These are phyloP conservation scores for Nicotiana tabacum DNA, from an alignment of 257 asterid species.

Conservation along the genomic window DNA sequence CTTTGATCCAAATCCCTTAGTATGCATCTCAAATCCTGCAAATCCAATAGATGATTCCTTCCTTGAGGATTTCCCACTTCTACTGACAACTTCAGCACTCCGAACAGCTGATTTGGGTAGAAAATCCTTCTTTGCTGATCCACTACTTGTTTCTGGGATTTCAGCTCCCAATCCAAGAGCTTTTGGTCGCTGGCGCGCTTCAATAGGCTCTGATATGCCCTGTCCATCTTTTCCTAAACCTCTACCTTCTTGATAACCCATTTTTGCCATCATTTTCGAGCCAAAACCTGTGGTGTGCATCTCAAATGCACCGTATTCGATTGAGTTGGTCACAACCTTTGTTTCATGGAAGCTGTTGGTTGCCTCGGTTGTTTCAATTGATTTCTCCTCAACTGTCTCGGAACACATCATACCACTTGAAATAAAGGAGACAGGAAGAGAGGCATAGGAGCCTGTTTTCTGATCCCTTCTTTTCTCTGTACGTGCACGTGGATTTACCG, in stretches of 20 bases:
- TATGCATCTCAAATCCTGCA: constrained; percentile 84
- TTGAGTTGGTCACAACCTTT: constrained; percentile 28
- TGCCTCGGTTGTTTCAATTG: constrained; percentile 27
- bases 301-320: constrained; percentile 68
- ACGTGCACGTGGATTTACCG: constrained; percentile 16
- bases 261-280: constrained; percentile 93
- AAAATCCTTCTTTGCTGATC: constrained; percentile 12
- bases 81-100: constrained; percentile 16
- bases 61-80: constrained; percentile 26
- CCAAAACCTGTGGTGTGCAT: constrained; percentile 97
- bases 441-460: constrained; percentile 56
- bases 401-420: constrained; percentile 66
- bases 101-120: constrained; percentile 17
- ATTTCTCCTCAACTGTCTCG: constrained; percentile 33
- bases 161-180: constrained; percentile 91
- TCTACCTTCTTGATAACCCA: constrained; percentile 80
- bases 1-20: constrained; percentile 89
- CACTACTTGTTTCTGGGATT: constrained; percentile 44
- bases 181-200: constrained; percentile 79
- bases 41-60: constrained; percentile 30
- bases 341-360: constrained; percentile 26
- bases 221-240: constrained; percentile 89
- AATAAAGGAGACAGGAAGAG: constrained; percentile 79
- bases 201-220: constrained; percentile 73
- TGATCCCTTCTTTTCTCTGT: constrained; percentile 35